Conservation (phyloP, 2,329 filamentous ascomycete species). For the Colletotrichum cordylinicola region DNA sequence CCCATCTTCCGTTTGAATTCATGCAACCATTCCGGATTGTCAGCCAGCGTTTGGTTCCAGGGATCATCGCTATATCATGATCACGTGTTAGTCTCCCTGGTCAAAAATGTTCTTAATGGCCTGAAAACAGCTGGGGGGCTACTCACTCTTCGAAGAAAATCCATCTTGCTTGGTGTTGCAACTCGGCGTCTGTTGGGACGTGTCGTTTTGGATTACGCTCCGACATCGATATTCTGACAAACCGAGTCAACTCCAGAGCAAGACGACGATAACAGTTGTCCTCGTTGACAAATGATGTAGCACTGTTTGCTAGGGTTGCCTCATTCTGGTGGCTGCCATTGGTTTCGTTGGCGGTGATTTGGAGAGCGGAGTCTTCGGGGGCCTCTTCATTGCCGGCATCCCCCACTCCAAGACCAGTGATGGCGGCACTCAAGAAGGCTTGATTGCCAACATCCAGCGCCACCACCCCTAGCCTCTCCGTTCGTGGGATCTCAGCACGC, state of each 20-base stretch:
- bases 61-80: no score
- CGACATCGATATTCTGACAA: slow-evolving; percentile 29
- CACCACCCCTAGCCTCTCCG: neutral
- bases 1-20: no score
- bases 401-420: neutral
- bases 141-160: slow-evolving; percentile 34
- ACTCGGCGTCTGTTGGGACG: slow-evolving; percentile 38
- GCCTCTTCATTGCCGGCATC: neutral
- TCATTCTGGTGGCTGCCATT: neutral
- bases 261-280: slow-evolving; percentile 29
- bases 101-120: no score
- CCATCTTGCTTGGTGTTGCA: slow-evolving; percentile 37
- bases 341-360: neutral
- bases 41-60: no score
- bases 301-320: neutral
- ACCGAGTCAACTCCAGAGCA: slow-evolving; percentile 21
- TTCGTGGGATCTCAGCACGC: neutral
- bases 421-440: neutral
- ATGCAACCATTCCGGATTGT: no score
- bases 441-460: neutral
- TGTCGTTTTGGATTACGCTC: slow-evolving; percentile 32
- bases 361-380: neutral
- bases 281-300: slow-evolving; percentile 25
- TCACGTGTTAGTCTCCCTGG: no score
- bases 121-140: no score